Percentiles rank a stretch among this genome's conserved stretches.
phyloP scores from a whole-genome alignment of 2,329 filamentous ascomycete species.

The Trichoderma gracile region DNA sequence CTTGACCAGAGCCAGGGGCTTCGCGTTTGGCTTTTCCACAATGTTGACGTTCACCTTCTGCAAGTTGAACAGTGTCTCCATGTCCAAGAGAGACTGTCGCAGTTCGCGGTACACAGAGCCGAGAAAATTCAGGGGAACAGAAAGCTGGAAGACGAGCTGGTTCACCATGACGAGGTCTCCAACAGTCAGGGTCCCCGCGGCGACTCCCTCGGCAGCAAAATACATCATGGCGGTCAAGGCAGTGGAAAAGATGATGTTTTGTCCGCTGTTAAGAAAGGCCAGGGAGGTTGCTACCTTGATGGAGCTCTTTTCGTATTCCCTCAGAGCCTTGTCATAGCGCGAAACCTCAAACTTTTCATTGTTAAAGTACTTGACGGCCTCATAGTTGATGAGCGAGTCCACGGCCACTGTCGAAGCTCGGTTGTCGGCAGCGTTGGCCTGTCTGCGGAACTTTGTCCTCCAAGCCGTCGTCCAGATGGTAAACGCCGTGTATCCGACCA shows the following conservation, averaged over 20 bases:
- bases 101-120: slow-evolving; percentile 98
- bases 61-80: slow-evolving; percentile 97
- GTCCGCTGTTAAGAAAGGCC: slow-evolving; percentile 88
- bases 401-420: slow-evolving; percentile 92
- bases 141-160: slow-evolving; percentile 96
- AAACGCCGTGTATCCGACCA: slow-evolving; percentile 94
- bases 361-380: slow-evolving; percentile 99
- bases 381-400: slow-evolving; percentile 97
- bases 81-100: slow-evolving; percentile 90
- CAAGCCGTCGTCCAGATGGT: slow-evolving; percentile 96
- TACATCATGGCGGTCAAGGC: slow-evolving; percentile 98
- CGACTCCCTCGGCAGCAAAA: slow-evolving; percentile 86
- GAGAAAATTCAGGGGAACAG: slow-evolving; percentile 93
- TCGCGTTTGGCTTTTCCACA: slow-evolving; percentile 73
- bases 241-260: slow-evolving; percentile 95
- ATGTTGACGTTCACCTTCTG: slow-evolving; percentile 94
- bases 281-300: slow-evolving; percentile 97
- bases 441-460: slow-evolving; percentile 93
- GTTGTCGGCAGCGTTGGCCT: slow-evolving; percentile 95
- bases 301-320: slow-evolving; percentile 85
- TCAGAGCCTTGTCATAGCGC: slow-evolving; percentile 84
- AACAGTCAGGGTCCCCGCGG: slow-evolving; percentile 77
- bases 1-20: slow-evolving; percentile 67
- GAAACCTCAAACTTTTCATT: slow-evolving; percentile 94
- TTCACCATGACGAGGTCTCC: slow-evolving; percentile 99